These are phyloP conservation scores for Boletus pseudopeckii DNA, from an alignment of 768 basidiomycete genomes.

Conservation along the genomic window DNA sequence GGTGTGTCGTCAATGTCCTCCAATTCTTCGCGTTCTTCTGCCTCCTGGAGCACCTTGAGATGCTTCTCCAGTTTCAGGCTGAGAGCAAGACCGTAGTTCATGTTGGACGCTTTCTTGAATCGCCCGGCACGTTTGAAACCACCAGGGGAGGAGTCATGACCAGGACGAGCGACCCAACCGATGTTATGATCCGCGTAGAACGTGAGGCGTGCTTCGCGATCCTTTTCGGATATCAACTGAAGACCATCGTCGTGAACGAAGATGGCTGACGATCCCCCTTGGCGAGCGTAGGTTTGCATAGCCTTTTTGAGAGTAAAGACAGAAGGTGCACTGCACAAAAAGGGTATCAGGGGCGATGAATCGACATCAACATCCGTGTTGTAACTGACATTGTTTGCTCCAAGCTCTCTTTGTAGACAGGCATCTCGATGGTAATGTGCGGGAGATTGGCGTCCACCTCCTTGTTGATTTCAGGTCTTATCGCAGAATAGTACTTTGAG, in stretches of 20 bases:
- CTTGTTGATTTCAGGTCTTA: constrained; percentile 56
- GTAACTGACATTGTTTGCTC: constrained; percentile 74
- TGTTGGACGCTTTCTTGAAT: constrained; percentile 93
- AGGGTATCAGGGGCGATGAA: background rate
- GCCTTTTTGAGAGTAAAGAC: constrained; percentile 63
- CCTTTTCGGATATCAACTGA: constrained; percentile 44
- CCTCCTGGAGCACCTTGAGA: constrained; percentile 37
- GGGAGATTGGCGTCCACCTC: constrained; percentile 64
- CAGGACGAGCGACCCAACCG: constrained; percentile 59
- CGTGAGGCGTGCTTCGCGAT: constrained; percentile 45
- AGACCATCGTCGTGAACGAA: constrained; percentile 64
- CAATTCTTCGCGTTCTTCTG: constrained; percentile 41
- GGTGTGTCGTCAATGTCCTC: constrained; percentile 38
- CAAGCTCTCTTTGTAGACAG: constrained; percentile 85
- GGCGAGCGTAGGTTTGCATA: constrained; percentile 62
- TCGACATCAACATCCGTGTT: background rate
- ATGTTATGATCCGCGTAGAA: constrained; percentile 59
- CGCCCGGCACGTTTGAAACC: constrained; percentile 56
- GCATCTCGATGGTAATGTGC: constrained; percentile 78
- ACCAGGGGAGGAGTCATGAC: constrained; percentile 28
- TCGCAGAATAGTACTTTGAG: constrained; percentile 77
- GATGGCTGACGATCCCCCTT: constrained; percentile 57
- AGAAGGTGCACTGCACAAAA: constrained; percentile 51
- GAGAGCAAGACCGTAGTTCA: constrained; percentile 70
- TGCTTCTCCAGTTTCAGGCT: constrained; percentile 34